Base-by-base conservation (phyloP, 768 basidiomycete species). In the Suillus subalutaceus region DNA sequence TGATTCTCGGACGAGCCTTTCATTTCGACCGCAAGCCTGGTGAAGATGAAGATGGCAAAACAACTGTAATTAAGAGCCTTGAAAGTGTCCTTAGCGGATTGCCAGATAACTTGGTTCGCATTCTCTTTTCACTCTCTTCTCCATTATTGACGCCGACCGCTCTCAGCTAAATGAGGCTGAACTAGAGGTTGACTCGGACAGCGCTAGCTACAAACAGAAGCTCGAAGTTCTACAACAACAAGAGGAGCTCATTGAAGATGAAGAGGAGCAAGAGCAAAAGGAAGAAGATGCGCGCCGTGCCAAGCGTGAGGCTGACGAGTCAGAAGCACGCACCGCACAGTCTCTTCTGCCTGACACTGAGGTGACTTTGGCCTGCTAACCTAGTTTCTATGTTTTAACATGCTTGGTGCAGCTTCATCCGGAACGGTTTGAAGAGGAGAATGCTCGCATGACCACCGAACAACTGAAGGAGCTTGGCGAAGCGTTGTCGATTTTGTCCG, bases 181-280 rank as follows among this genome's bases (percentile, higher is more conserved):
- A 76, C 86, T 99, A 60, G 93, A 96, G 78, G 97, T 99, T 30
- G 93, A 96, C 70, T 93, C 91, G 30, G 96, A 97, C 48, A 90
- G 90, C 61, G 94, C 95, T 26, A 94, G 90, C 72, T 98, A 97
- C 86, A 97, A 97, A 83, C 94, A 99, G 83, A 97, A 97, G 79
- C 86, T 99, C 64, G 97, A 99, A 68, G 97, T 99, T 32, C 81
- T 99, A 75, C 94, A 97, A 72, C 94, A 99, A 72, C 97, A 99
- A 78, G 94, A 99, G 75, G 97, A 99, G 77, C 93, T 99, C 67
- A 99, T 99, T 75, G 96, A 99, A 75, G 97, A 99, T 77, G 97
- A 99, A 79, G 89, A 96, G 69, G 97, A 98, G 76, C 97, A 99
- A 78, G 97, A 99, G 68, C 90, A 96, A 78, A 92, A 96, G 80